A percentile compares a stretch with the other conserved stretches of the same genome.
Evolutionary conservation across 2,329 filamentous ascomycete genomes (phyloP).

Genomic region (Colletotrichum nymphaeae): DNA sequence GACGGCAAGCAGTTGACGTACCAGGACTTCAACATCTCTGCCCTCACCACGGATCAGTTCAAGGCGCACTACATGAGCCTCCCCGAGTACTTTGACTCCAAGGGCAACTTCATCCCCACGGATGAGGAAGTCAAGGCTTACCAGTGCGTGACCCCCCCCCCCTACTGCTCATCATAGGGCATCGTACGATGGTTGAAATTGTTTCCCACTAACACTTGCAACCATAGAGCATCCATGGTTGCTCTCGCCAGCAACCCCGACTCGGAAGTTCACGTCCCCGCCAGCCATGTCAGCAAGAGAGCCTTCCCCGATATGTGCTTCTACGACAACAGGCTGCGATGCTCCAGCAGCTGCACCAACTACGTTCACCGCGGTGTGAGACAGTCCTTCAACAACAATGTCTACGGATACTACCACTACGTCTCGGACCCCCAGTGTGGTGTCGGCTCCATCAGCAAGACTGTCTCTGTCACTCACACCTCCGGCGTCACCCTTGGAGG

Average conservation of each 20-base stretch:
- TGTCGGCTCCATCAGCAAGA: conserved; percentile 4
- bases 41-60: conserved; percentile 8
- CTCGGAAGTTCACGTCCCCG: background rate
- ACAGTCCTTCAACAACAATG: conserved; percentile 3
- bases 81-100: background rate
- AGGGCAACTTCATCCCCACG: conserved; percentile 4
- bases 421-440: conserved; percentile 5
- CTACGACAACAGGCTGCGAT: conserved; percentile 7
- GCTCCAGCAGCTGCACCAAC: conserved; percentile 1
- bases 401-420: conserved; percentile 18
- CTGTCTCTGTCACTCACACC: conserved; percentile 8
- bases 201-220: too few species aligned
- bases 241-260: background rate
- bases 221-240: background rate
- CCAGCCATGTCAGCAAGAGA: conserved; percentile 5
- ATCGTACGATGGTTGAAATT: background rate
- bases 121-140: background rate
- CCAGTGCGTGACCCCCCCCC: background rate
- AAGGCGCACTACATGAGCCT: conserved; percentile 6
- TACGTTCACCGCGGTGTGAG: background rate
- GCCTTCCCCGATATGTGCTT: conserved; percentile 9
- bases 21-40: conserved; percentile 14
- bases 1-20: conserved; percentile 6
- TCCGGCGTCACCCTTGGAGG: conserved; percentile 9
- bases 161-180: background rate